Base-by-base conservation (phyloP, 352 stramenopile genomes). In the Phytophthora idaei region DNA sequence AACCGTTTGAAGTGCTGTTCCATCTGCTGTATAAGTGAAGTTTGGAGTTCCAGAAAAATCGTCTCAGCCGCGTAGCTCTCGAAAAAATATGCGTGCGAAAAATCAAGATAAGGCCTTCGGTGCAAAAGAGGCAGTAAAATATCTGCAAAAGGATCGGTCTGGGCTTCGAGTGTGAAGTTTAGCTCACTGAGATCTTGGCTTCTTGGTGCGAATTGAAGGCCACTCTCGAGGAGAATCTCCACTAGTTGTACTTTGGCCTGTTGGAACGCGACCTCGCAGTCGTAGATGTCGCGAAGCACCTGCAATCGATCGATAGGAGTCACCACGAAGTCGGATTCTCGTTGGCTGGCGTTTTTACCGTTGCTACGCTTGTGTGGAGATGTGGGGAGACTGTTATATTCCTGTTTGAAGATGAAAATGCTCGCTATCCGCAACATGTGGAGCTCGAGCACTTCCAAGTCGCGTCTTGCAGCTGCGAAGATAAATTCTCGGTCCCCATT, bases 31-130 rank as follows among this genome's bases (percentile, higher is more conserved):
- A 78, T 47, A 6, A 89, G 54, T 8, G 68, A 72, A 31, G 51
- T 44, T 47, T 89, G 78, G 11, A 91, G 69, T 31, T 87, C 75
- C 21, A 89, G 54, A 10, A 81, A 58, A 5, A 88, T 29, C 0
- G 73, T 85, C 47, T 91, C 79, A 2, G 60, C 48, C 3, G 71
- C 70, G 32, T 84, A 89, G 41, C 81, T 89, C 45, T 90, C 80
- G 42, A 76, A 81, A 54, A 90, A 89, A 54, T 91, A 91, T 8
- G 59, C 55, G 21, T 87, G 63, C 2, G 77, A 67, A 15, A 84
- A 83, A 41, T 90, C 83, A 9, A 91, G 51, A 6, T 80, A 54
- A 5, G 81, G 71, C 1, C 76, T 69, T 14, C 44, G 60, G 32
- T 76, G 68, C 5, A 87, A 42, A 1, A 78, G 5, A 12, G 59